Evolutionary conservation across 164 flowering plant genomes (phyloP).

Genomic region (Nelumbo lutea): DNA sequence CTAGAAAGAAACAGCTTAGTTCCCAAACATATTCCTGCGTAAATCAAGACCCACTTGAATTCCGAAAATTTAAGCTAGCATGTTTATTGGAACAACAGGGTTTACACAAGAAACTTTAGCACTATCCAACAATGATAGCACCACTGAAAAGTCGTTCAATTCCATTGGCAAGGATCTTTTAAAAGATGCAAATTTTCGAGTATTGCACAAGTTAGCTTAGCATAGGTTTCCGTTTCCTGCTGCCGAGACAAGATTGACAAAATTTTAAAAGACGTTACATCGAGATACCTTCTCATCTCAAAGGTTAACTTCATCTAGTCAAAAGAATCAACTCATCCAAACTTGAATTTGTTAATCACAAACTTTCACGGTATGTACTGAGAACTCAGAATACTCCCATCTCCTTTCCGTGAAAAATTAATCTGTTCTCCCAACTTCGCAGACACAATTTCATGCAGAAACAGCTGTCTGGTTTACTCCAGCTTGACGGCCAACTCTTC

Average conservation of each 20-base stretch:
- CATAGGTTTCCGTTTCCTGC: not conserved
- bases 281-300: slow-evolving; percentile 7
- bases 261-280: not conserved
- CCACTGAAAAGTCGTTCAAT: too few species aligned
- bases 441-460: slow-evolving; percentile 15
- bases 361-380: not conserved
- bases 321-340: slow-evolving; percentile 6
- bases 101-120: too few species aligned
- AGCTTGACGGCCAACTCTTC: slow-evolving; percentile 37
- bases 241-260: not conserved
- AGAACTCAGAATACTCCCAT: too few species aligned
- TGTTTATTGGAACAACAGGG: too few species aligned
- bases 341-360: slow-evolving; percentile 10
- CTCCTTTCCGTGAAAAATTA: not conserved
- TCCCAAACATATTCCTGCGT: too few species aligned
- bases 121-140: too few species aligned
- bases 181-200: not conserved
- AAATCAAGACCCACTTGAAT: too few species aligned
- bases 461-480: slow-evolving; percentile 24
- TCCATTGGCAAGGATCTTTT: not conserved
- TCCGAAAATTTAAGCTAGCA: too few species aligned
- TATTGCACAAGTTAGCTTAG: too few species aligned
- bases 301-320: not conserved
- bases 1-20: too few species aligned
- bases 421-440: not conserved